Evolutionary conservation across 148 eudicot species (phyloP), one percentile per base, ranked within the genome.

Genomic region (Chenopodium album): DNA sequence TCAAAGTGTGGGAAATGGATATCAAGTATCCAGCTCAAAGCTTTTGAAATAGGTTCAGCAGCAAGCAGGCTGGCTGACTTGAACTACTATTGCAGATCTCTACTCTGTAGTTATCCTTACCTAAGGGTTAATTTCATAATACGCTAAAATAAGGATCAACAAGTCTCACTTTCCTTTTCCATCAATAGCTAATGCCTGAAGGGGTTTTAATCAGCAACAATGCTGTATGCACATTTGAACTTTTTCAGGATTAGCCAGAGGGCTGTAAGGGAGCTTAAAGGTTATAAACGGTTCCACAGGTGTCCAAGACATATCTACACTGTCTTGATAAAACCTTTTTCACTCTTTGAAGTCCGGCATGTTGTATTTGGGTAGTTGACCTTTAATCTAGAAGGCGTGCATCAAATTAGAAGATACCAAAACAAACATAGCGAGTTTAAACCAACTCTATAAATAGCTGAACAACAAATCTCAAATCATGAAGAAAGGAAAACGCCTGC

Each of bases 1-100:
- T 94, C 47, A 94, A 88, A 79, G 88, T 9, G 92, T 94, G 65
- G 97, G 95, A 83, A 93, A 92, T 41, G 97, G 91, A 80, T 90
- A 74, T 93, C 90, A 46, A 34, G 32, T 31, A 31, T 31, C 32
- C 32, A 31, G 93, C 89, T 23, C 95, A 97, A 81, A 94, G 97
- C 82, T 87, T 92, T 84, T 89, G 98, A 93, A 85, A 94, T 90
- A 13, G 94, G 91, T 81, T 91, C 93, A 52, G 78, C 84, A 70
- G 85, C 83, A 78, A 79, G 82, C 48, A 76, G 44, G 80, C 65
- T 76, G 60, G 86, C 90, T 59, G 79, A 73, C 73, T 78, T 85
- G 62, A 86, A 76, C 60, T 78, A 82, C 73, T 85, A 86, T 44
- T 48, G 76, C 48, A 46, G 48, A 76, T 85, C 84, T 73, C 66